phyloP scores from a whole-genome alignment of 192 early-diverging fungal genomes.

The Coemansia sp. region DNA sequence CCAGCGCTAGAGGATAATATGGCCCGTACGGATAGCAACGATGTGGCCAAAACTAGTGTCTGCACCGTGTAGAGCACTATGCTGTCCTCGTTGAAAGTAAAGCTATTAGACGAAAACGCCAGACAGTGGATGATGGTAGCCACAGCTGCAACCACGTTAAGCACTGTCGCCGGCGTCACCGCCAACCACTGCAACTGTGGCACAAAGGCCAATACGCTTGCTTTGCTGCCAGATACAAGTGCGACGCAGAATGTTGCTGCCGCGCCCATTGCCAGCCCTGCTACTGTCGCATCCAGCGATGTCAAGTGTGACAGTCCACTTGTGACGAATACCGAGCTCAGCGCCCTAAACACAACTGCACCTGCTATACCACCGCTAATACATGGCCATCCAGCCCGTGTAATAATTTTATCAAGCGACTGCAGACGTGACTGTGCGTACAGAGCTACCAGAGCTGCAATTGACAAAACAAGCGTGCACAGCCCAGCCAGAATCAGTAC shows the following conservation, averaged over 20 bases:
- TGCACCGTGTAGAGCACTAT: slow-evolving; percentile 67
- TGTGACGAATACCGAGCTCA: slow-evolving; percentile 6
- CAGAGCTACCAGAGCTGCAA: slow-evolving; percentile 9
- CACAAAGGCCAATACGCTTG: not conserved
- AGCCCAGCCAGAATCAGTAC: slow-evolving; percentile 74
- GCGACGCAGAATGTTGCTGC: slow-evolving; percentile 18
- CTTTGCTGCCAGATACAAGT: not conserved
- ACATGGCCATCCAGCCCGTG: not conserved
- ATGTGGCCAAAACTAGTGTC: slow-evolving; percentile 53
- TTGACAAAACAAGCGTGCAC: slow-evolving; percentile 44
- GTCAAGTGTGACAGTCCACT: slow-evolving; percentile 14
- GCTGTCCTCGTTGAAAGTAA: slow-evolving; percentile 84
- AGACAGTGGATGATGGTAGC: slow-evolving; percentile 56
- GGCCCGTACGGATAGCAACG: not conserved
- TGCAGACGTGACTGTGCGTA: slow-evolving; percentile 8
- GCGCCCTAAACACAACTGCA: slow-evolving; percentile 13
- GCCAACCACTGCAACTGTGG: slow-evolving; percentile 18
- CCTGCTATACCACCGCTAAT: slow-evolving; percentile 13
- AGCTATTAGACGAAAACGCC: slow-evolving; percentile 85
- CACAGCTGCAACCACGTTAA: slow-evolving; percentile 37
- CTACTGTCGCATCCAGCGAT: slow-evolving; percentile 17
- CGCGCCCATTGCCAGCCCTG: slow-evolving; percentile 19
- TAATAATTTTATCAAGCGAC: slow-evolving; percentile 14
- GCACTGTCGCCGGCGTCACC: slow-evolving; percentile 4
- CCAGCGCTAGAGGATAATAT: slow-evolving; percentile 4